Percentiles rank a stretch among this genome's conserved stretches.
Conservation (phyloP, 768 basidiomycete genomes). For the Sarcodon sp. region DNA sequence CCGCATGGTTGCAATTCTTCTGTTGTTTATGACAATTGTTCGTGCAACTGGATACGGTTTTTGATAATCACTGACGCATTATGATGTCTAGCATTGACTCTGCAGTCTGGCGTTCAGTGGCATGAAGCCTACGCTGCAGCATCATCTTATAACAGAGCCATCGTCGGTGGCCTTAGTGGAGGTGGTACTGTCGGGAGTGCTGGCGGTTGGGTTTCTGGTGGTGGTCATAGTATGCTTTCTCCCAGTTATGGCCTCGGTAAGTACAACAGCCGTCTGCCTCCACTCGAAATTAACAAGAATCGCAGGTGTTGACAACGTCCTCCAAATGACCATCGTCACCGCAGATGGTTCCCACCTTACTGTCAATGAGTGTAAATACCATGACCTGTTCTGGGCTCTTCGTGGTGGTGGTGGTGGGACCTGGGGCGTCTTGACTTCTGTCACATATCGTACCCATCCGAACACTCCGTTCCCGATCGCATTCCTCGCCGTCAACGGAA, state of each 20-base stretch:
- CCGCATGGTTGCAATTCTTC: constrained; percentile 13
- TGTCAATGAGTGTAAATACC: constrained; percentile 25
- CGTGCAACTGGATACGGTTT: neutral
- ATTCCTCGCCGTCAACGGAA: constrained; percentile 7
- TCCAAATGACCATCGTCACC: constrained; percentile 31
- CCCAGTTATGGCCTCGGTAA: constrained; percentile 30
- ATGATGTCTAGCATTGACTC: constrained; percentile 10
- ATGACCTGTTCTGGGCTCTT: constrained; percentile 22
- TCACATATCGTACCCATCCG: constrained; percentile 32
- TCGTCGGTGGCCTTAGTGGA: constrained; percentile 30
- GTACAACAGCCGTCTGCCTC: neutral
- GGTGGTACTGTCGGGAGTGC: constrained; percentile 31
- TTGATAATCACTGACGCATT: constrained; percentile 11
- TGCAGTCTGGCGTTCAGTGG: constrained; percentile 35
- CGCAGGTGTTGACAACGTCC: constrained; percentile 32
- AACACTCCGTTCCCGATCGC: constrained; percentile 18
- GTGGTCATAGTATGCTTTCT: constrained; percentile 29
- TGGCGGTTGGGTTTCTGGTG: constrained; percentile 38
- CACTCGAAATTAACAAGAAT: neutral
- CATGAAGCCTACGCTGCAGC: constrained; percentile 26
- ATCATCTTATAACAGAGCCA: constrained; percentile 21
- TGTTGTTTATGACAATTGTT: constrained; percentile 12
- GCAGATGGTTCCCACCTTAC: constrained; percentile 25
- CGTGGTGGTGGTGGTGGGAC: constrained; percentile 31
- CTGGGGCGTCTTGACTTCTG: constrained; percentile 32